Evolutionary conservation across 2,329 filamentous ascomycete species (phyloP), one percentile per base, ranked within the genome.

Genomic region (Diplodia corticola): DNA sequence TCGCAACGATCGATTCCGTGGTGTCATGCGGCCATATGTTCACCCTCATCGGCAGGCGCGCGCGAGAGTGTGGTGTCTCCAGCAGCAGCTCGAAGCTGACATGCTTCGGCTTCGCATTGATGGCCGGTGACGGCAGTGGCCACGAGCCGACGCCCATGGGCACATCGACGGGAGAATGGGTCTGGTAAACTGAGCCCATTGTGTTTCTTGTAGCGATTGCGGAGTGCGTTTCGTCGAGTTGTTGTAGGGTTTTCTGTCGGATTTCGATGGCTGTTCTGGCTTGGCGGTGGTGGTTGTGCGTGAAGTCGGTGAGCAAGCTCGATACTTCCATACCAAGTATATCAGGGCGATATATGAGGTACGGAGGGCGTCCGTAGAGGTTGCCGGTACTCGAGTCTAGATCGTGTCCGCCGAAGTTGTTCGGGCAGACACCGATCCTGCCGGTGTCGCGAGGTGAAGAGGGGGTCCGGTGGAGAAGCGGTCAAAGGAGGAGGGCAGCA

Each of bases 1-100:
- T 98, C 15, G 93, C 95, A 70, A 98, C 92, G 80, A 99, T 99
- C 40, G 93, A 97, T 76, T 98, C 94, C 24, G 94, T 98, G 63
- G 92, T 93, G 82, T 99, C 95, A 79, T 98, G 93, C 54, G 92
- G 92, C 75, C 90, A 97, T 72, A 99, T 97, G 74, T 96, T 91
- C 64, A 94, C 91, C 73, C 91, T 85, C 87, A 94, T 89, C n/a
- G 91, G 91, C 71, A 93, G 83, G 75, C 91, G 89, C 80, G 90
- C 90, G 72, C 88, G 87, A 72, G 86, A 87, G 75, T 89, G 86
- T 68, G 88, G 87, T 35, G 86, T 86, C 64, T 85, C 83, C 72
- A 91, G 87, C 71, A 92, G 83, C 64, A 93, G 84, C 78, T 92
- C 89, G 79, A 94, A 93, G 82, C 89, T 86, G 80, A 93, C 89